Conservation (phyloP, 257 asterid genomes). For the Salvia splendens region DNA sequence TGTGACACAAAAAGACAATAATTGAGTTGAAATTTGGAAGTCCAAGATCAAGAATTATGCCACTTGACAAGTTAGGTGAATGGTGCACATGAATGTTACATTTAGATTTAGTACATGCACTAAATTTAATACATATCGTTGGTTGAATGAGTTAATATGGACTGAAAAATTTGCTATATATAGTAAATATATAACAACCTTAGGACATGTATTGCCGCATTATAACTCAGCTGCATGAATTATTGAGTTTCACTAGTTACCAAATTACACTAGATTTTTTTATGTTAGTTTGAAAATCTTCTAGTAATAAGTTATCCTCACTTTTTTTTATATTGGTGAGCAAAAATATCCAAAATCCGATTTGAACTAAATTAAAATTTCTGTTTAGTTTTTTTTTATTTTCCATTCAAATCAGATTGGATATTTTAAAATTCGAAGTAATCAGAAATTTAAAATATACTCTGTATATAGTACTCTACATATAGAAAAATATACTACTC, state of each 20-base stretch:
- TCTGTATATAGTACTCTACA: too few species aligned
- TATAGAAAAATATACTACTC: too few species aligned
- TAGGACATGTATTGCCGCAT: constrained; percentile 11
- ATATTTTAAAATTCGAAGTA: too few species aligned
- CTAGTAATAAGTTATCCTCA: neutral
- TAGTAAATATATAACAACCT: neutral
- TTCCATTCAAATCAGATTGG: too few species aligned
- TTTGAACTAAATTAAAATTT: too few species aligned
- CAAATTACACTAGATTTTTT: neutral
- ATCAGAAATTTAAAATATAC: too few species aligned
- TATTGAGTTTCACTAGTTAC: neutral
- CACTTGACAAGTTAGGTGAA: constrained; percentile 36
- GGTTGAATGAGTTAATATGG: neutral
- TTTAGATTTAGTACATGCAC: constrained; percentile 13
- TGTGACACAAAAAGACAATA: neutral
- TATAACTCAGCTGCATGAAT: neutral
- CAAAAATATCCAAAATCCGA: too few species aligned
- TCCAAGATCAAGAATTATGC: constrained; percentile 20
- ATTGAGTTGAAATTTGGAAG: neutral
- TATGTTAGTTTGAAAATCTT: neutral
- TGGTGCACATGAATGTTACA: constrained; percentile 33
- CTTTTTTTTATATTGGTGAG: neutral
- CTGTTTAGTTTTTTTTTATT: too few species aligned
- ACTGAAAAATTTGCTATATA: neutral
- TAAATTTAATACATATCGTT: constrained; percentile 24